These are phyloP conservation scores for Schizonepeta tenuifolia DNA, from an alignment of 257 asterid genomes.

Conservation along the genomic window DNA sequence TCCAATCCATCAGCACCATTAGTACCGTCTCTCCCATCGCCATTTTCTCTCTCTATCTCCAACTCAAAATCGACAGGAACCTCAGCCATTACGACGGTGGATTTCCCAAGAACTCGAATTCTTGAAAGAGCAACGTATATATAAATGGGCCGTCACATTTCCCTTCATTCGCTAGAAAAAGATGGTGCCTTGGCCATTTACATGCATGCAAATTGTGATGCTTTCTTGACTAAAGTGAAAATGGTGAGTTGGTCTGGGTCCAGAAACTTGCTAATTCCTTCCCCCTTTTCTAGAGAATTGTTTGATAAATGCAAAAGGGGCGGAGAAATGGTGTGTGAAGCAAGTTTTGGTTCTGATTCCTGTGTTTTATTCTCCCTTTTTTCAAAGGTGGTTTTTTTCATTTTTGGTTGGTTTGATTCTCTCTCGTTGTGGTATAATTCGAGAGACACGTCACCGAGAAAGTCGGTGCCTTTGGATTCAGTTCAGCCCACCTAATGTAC, in stretches of 20 bases:
- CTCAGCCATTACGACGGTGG: constrained; percentile 39
- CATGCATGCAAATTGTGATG: constrained; percentile 44
- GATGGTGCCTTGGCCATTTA: constrained; percentile 30
- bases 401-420: constrained; percentile 14
- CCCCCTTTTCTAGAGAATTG: not conserved
- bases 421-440: not conserved
- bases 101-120: not conserved
- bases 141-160: not conserved
- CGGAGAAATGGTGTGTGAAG: constrained; percentile 14
- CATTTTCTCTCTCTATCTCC: constrained; percentile 46
- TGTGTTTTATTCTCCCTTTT: not conserved
- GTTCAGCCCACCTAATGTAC: constrained; percentile 39
- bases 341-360: constrained; percentile 33
- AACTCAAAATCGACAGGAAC: constrained; percentile 42
- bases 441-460: constrained; percentile 29
- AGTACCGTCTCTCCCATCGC: constrained; percentile 17
- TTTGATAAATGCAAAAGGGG: not conserved
- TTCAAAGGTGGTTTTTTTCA: not conserved
- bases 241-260: constrained; percentile 9
- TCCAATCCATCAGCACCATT: constrained; percentile 26
- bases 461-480: constrained; percentile 22
- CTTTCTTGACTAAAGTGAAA: constrained; percentile 16
- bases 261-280: constrained; percentile 11
- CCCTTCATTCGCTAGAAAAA: constrained; percentile 21
- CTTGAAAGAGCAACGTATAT: not conserved